A percentile compares a stretch with the other conserved stretches of the same genome.
phyloP scores from a whole-genome alignment of 495 filamentous ascomycete species.

The Glutinoglossum americanum region DNA sequence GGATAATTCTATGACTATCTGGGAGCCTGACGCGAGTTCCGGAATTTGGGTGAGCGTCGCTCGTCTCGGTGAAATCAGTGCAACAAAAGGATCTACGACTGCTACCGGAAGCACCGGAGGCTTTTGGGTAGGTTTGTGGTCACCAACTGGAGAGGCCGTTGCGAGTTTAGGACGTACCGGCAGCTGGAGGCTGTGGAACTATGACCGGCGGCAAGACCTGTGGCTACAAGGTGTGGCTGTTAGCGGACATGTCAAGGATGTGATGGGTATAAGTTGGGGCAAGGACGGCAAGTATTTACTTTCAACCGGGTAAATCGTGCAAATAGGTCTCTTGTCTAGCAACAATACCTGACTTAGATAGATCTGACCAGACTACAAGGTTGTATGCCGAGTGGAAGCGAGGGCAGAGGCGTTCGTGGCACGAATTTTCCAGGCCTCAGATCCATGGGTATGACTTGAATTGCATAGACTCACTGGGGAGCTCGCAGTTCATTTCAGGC shows the following conservation, averaged over 20 bases:
- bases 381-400: constrained; percentile 69
- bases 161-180: constrained; percentile 75
- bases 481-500: constrained; percentile 68
- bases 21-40: constrained; percentile 61
- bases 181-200: constrained; percentile 72
- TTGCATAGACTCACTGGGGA: constrained; percentile 56
- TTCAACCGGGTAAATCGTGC: constrained; percentile 29
- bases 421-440: constrained; percentile 87
- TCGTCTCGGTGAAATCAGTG: constrained; percentile 77
- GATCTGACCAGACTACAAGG: constrained; percentile 85
- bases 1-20: constrained; percentile 84
- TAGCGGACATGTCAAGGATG: constrained; percentile 62
- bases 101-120: constrained; percentile 90
- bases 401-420: constrained; percentile 42
- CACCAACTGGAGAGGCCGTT: constrained; percentile 49
- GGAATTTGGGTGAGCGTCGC: constrained; percentile 76
- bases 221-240: constrained; percentile 64
- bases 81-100: constrained; percentile 83
- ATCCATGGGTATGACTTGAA: constrained; percentile 98
- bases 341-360: constrained; percentile 7
- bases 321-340: not conserved
- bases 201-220: constrained; percentile 27
- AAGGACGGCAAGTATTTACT: constrained; percentile 64
- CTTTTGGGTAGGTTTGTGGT: constrained; percentile 92
- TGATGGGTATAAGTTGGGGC: constrained; percentile 68